A percentile compares a stretch with the other conserved stretches of the same genome.
Evolutionary conservation across 306 rosid genomes (phyloP).

Genomic region (Dryas drummondii): DNA sequence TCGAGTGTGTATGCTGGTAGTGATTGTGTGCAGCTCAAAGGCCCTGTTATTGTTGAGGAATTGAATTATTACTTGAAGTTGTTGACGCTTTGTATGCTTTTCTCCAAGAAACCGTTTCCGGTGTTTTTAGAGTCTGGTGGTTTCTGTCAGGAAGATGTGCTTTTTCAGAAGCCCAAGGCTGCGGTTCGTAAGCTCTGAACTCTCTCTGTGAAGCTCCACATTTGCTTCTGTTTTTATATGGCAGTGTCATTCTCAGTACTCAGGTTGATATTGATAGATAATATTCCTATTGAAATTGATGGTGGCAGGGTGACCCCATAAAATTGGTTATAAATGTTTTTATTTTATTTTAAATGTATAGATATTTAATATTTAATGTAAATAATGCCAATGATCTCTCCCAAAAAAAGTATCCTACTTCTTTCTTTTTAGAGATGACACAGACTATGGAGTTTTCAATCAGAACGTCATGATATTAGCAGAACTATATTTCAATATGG

Average conservation of each 20-base stretch:
- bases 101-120: conserved; percentile 90
- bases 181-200: conserved; percentile 52
- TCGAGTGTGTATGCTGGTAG: conserved; percentile 89
- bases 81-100: conserved; percentile 70
- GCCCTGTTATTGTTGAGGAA: conserved; percentile 69
- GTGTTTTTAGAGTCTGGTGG: conserved; percentile 92
- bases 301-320: too few relatives aligned
- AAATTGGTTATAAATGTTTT: not conserved
- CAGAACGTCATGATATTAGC: too few relatives aligned
- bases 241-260: not conserved
- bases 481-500: too few relatives aligned
- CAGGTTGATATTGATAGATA: not conserved
- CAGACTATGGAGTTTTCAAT: too few relatives aligned
- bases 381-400: not conserved
- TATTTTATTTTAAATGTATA: not conserved
- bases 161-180: conserved; percentile 91
- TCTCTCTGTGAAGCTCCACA: not conserved
- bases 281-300: not conserved
- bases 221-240: not conserved
- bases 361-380: not conserved
- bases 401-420: too few relatives aligned
- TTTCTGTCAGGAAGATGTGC: conserved; percentile 70
- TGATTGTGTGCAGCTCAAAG: conserved; percentile 65
- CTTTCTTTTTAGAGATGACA: too few relatives aligned
- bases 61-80: conserved; percentile 62